Conservation (phyloP, 192 early-diverging fungal genomes). For the Paraglomus brasilianum region DNA sequence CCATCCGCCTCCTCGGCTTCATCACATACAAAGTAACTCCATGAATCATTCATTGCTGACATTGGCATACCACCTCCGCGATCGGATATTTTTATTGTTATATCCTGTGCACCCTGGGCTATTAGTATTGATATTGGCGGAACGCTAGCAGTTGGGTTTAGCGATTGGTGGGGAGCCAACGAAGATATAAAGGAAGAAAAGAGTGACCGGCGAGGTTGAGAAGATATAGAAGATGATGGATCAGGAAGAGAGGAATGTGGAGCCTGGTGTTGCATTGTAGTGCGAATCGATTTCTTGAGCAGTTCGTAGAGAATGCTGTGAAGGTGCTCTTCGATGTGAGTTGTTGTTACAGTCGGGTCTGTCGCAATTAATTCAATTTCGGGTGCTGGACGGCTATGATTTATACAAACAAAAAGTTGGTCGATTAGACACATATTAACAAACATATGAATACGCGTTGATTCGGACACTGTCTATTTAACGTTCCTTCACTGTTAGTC, state of each 20-base stretch:
- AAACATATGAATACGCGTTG: too few relatives aligned
- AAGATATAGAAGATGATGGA: conserved; percentile 29
- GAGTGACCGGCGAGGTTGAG: conserved; percentile 13
- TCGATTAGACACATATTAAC: too few relatives aligned
- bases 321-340: conserved; percentile 58
- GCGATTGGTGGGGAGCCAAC: not conserved
- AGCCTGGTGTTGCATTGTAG: conserved; percentile 45
- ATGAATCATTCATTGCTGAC: conserved; percentile 54
- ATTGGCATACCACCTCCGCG: conserved; percentile 62
- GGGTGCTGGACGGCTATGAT: too few relatives aligned
- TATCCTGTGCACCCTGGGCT: conserved; percentile 61
- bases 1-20: conserved; percentile 36
- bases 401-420: too few relatives aligned
- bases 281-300: conserved; percentile 57
- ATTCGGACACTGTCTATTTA: too few relatives aligned
- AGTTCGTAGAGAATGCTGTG: conserved; percentile 60
- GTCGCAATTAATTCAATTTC: not conserved
- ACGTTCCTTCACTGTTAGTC: too few relatives aligned
- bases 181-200: conserved; percentile 13
- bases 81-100: conserved; percentile 63
- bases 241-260: too few relatives aligned
- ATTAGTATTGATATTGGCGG: conserved; percentile 55
- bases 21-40: conserved; percentile 42
- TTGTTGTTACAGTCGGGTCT: conserved; percentile 48
- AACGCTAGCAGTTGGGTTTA: conserved; percentile 19